phyloP scores from a whole-genome alignment of 257 asterid genomes.

The Solanum tarijense region DNA sequence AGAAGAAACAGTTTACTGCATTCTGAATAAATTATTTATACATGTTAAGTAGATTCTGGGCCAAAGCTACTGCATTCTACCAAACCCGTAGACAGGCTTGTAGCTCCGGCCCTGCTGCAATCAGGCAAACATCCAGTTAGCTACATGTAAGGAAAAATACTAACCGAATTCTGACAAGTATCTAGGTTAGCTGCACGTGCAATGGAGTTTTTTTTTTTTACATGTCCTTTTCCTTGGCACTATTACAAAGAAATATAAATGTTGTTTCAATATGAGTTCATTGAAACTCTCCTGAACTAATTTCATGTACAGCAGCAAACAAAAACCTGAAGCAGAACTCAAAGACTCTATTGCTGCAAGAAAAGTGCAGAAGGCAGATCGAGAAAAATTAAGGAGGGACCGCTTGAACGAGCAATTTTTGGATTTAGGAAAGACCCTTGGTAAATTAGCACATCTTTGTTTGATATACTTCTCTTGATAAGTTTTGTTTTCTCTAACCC shows the following conservation, averaged over 20 bases:
- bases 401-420: constrained; percentile 85
- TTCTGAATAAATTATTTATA: background rate
- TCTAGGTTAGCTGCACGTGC: background rate
- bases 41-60: background rate
- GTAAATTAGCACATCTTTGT: constrained; percentile 24
- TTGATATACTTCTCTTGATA: background rate
- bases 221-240: background rate
- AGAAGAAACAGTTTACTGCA: background rate
- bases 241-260: background rate
- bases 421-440: constrained; percentile 83
- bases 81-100: background rate
- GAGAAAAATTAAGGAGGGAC: constrained; percentile 95
- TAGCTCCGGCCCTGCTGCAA: background rate
- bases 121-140: background rate
- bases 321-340: constrained; percentile 57
- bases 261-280: background rate
- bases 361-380: constrained; percentile 92
- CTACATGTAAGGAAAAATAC: background rate
- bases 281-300: background rate
- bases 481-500: background rate
- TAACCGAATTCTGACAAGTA: background rate
- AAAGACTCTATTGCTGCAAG: constrained; percentile 62
- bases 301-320: constrained; percentile 2
- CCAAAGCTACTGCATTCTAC: background rate
- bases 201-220: background rate